phyloP scores from a whole-genome alignment of 202 grass and related monocot species.

The Schoenoplectus triqueter region DNA sequence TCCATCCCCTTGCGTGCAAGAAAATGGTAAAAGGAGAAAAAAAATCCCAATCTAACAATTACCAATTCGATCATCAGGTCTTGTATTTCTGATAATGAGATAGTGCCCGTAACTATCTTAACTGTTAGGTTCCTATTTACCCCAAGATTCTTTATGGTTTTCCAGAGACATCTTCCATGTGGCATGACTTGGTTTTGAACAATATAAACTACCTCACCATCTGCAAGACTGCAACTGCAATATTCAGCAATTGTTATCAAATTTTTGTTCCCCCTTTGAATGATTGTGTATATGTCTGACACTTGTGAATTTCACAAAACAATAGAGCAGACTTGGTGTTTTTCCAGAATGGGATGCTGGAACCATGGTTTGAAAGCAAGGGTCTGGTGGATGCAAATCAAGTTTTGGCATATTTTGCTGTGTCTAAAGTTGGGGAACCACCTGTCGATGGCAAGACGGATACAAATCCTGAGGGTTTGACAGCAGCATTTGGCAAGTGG shows the following conservation, averaged over 20 bases:
- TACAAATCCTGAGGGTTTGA: slow-evolving; percentile 82
- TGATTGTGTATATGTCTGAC: neutral
- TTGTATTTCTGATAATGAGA: neutral
- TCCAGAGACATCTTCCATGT: neutral
- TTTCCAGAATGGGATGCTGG: slow-evolving; percentile 99
- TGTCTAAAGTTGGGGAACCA: slow-evolving; percentile 81
- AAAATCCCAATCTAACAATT: neutral
- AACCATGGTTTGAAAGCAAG: slow-evolving; percentile 92
- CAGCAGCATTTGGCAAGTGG: slow-evolving; percentile 84
- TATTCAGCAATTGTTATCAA: neutral
- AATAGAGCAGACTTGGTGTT: slow-evolving; percentile 93
- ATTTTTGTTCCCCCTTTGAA: neutral
- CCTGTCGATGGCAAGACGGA: slow-evolving; percentile 92
- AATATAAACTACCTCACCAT: neutral
- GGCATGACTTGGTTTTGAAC: neutral
- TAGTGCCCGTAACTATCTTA: neutral
- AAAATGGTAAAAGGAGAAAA: neutral
- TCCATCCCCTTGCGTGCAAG: neutral
- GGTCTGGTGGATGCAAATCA: slow-evolving; percentile 77
- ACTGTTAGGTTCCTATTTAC: neutral
- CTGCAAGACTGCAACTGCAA: neutral
- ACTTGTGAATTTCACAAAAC: slow-evolving; percentile 15
- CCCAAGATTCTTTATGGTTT: neutral
- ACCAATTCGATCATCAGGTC: neutral
- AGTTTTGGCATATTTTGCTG: slow-evolving; percentile 87